phyloP scores from a whole-genome alignment of 306 rosid species.

The Dryas octopetala region DNA sequence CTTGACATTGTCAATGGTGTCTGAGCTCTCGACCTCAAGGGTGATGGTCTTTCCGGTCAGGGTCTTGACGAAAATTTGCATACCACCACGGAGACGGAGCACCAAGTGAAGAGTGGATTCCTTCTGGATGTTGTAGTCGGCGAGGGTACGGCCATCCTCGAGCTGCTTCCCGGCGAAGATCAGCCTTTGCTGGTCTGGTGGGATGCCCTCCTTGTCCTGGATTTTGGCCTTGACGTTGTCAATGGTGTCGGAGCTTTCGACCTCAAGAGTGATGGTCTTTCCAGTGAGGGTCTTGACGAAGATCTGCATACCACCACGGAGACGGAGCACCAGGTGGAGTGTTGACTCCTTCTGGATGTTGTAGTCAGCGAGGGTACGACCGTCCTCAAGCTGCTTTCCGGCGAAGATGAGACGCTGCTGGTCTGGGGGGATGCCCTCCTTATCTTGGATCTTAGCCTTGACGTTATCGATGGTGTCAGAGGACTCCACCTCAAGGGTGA shows the following conservation, averaged over 20 bases:
- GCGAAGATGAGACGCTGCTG: conserved; percentile 36
- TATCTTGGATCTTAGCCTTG: conserved; percentile 35
- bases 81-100: conserved; percentile 73
- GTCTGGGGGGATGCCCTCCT: conserved; percentile 35
- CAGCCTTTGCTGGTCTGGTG: conserved; percentile 67
- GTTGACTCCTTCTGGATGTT: conserved; percentile 43
- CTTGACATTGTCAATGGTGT: conserved; percentile 71
- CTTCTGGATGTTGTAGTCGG: conserved; percentile 75
- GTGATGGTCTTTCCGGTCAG: conserved; percentile 69
- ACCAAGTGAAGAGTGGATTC: conserved; percentile 71
- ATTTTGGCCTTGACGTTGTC: conserved; percentile 72
- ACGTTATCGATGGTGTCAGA: conserved; percentile 37
- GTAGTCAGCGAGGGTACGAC: conserved; percentile 25
- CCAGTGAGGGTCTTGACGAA: conserved; percentile 70
- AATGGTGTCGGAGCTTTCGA: conserved; percentile 62
- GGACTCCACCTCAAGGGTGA: conserved; percentile 34
- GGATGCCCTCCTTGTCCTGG: conserved; percentile 77
- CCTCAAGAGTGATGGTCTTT: conserved; percentile 70
- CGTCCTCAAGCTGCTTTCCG: conserved; percentile 37
- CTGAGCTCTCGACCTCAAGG: conserved; percentile 51
- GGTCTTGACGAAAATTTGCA: conserved; percentile 74
- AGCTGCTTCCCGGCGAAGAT: conserved; percentile 78
- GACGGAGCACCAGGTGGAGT: conserved; percentile 40
- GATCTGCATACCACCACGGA: conserved; percentile 42
- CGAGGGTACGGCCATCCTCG: conserved; percentile 64